These are phyloP conservation scores for Fusarium irregulare DNA, from an alignment of 2,329 filamentous ascomycete species.

Conservation along the genomic window DNA sequence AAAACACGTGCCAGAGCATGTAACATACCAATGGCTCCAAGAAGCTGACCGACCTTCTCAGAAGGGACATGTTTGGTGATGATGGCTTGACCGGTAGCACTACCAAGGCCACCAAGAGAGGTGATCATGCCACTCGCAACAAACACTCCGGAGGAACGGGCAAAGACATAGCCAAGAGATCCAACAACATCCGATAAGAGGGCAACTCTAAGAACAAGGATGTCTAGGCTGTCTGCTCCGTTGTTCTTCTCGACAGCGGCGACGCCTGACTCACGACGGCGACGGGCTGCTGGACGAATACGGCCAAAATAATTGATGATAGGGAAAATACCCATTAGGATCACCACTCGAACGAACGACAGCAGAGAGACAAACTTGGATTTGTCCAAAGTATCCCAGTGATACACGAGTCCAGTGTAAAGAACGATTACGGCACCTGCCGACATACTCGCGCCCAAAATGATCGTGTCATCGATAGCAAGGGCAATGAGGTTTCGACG, in stretches of 20 bases:
- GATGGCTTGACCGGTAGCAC: slow-evolving; percentile 83
- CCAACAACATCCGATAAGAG: slow-evolving; percentile 82
- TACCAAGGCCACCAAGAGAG: slow-evolving; percentile 84
- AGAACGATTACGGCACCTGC: slow-evolving; percentile 83
- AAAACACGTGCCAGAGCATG: slow-evolving; percentile 85
- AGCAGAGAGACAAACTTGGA: slow-evolving; percentile 84
- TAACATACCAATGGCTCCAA: slow-evolving; percentile 87
- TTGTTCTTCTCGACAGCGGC: slow-evolving; percentile 61
- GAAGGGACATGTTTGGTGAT: slow-evolving; percentile 91
- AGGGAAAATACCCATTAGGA: slow-evolving; percentile 81
- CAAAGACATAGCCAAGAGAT: slow-evolving; percentile 78
- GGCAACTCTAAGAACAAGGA: slow-evolving; percentile 79
- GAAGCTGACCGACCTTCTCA: slow-evolving; percentile 84
- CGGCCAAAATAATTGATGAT: slow-evolving; percentile 81
- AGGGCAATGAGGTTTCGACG: slow-evolving; percentile 86
- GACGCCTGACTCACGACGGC: slow-evolving; percentile 52
- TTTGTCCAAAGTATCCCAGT: slow-evolving; percentile 84
- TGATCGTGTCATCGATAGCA: slow-evolving; percentile 81
- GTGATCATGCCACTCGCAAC: slow-evolving; percentile 77
- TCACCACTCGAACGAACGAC: slow-evolving; percentile 79
- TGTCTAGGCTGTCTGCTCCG: slow-evolving; percentile 82
- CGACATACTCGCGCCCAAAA: slow-evolving; percentile 86
- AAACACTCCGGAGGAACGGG: slow-evolving; percentile 72
- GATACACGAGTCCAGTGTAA: slow-evolving; percentile 83
- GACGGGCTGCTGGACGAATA: slow-evolving; percentile 59